A percentile compares a stretch with the other conserved stretches of the same genome.
Conservation (phyloP, 345 rosid genomes). For the Eucalyptus urophylla region DNA sequence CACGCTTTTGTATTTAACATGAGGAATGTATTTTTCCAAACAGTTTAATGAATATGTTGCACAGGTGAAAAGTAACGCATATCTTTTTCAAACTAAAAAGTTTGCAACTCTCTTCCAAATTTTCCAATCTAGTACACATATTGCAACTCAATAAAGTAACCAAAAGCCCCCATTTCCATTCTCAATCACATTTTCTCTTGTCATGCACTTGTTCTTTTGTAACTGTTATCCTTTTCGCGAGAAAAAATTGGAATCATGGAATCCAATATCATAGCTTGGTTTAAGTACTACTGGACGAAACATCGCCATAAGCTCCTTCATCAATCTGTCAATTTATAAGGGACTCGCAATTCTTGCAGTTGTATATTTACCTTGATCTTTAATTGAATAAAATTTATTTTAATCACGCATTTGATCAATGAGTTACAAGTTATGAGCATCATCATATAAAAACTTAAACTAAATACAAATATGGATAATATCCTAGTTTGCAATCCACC, state of each 20-base stretch:
- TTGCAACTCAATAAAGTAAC: neutral
- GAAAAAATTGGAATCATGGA: neutral
- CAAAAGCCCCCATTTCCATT: neutral
- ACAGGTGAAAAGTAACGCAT: neutral
- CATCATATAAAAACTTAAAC: neutral
- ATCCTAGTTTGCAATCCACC: neutral
- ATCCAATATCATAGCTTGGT: neutral
- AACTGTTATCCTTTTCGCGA: neutral
- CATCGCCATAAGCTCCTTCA: neutral
- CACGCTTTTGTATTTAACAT: neutral
- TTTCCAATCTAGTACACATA: neutral
- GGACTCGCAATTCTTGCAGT: neutral
- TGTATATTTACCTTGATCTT: neutral
- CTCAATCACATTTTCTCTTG: neutral
- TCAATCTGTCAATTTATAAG: neutral
- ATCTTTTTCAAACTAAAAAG: neutral
- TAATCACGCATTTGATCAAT: neutral
- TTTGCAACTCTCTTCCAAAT: neutral
- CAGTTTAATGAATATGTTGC: neutral
- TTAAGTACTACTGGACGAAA: neutral
- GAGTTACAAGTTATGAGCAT: neutral
- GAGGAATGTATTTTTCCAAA: neutral
- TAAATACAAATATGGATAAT: neutral
- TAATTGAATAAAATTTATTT: neutral
- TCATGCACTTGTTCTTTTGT: neutral